Percentiles rank a stretch among this genome's conserved stretches.
Conservation (phyloP, 2,329 filamentous ascomycete genomes). For the Alternaria brassicae region DNA sequence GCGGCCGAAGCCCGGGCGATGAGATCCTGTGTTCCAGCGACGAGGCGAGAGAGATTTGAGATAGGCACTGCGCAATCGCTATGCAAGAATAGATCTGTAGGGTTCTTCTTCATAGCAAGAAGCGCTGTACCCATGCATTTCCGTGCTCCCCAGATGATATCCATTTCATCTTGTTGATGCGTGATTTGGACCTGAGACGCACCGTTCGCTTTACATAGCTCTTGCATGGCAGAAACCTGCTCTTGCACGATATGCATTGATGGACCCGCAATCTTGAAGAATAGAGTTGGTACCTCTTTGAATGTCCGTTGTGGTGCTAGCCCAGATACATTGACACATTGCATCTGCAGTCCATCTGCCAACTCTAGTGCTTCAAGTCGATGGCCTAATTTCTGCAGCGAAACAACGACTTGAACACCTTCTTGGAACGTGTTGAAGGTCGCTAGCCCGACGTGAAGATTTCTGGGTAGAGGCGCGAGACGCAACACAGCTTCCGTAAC, state of each 20-base stretch:
- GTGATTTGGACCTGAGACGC: conserved; percentile 72
- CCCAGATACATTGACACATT: conserved; percentile 69
- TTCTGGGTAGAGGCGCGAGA: conserved; percentile 77
- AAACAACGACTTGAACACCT: conserved; percentile 77
- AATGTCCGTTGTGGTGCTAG: conserved; percentile 60
- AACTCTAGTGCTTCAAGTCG: conserved; percentile 90
- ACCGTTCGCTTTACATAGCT: conserved; percentile 62
- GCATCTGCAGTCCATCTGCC: conserved; percentile 85
- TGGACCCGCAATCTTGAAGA: conserved; percentile 76
- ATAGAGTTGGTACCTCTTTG: conserved; percentile 72
- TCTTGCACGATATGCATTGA: conserved; percentile 69
- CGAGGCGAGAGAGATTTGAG: conserved; percentile 72
- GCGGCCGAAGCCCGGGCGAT: conserved; percentile 53
- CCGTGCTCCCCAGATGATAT: conserved; percentile 74
- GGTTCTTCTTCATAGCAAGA: conserved; percentile 66
- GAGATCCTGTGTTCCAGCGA: conserved; percentile 74
- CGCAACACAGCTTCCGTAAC: conserved; percentile 90
- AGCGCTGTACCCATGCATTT: conserved; percentile 76
- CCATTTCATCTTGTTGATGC: conserved; percentile 64
- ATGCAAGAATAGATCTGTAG: conserved; percentile 70
- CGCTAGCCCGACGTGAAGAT: conserved; percentile 76
- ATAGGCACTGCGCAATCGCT: conserved; percentile 82
- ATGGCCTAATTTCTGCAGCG: conserved; percentile 77
- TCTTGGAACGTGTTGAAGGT: conserved; percentile 69
- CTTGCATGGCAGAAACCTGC: conserved; percentile 71